phyloP scores from a whole-genome alignment of 2,329 filamentous ascomycete species.

The Clarireedia sp. region DNA sequence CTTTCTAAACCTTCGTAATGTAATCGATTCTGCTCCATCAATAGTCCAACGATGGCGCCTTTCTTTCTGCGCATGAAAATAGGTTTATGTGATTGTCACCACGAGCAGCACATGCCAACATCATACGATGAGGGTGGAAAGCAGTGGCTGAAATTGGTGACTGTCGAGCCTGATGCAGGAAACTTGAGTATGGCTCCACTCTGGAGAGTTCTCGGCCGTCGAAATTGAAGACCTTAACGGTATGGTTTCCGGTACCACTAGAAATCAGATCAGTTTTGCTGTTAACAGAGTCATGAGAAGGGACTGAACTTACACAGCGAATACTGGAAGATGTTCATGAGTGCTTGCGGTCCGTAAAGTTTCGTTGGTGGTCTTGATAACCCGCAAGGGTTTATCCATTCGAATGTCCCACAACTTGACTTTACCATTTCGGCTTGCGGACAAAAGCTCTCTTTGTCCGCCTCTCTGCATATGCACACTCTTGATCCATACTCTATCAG shows the following conservation, averaged over 20 bases:
- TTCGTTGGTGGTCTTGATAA: slow-evolving; percentile 66
- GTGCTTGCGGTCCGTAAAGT: slow-evolving; percentile 80
- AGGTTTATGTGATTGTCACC: slow-evolving; percentile 89
- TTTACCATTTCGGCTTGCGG: slow-evolving; percentile 84
- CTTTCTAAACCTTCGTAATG: not conserved
- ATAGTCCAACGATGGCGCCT: slow-evolving; percentile 3
- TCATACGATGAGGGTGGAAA: slow-evolving; percentile 91
- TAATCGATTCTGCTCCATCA: not conserved
- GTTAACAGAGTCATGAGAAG: not conserved
- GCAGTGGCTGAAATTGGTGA: slow-evolving; percentile 81
- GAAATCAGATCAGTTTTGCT: not conserved
- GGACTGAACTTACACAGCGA: slow-evolving; percentile 68
- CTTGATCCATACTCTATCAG: slow-evolving; percentile 80
- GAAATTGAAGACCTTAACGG: slow-evolving; percentile 88
- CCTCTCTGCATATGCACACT: slow-evolving; percentile 96
- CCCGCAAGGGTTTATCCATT: slow-evolving; percentile 68
- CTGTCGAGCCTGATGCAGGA: slow-evolving; percentile 71
- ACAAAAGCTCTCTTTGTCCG: slow-evolving; percentile 83
- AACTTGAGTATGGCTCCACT: slow-evolving; percentile 84
- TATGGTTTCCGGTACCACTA: slow-evolving; percentile 81
- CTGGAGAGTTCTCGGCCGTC: slow-evolving; percentile 71
- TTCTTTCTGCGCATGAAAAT: slow-evolving; percentile 57
- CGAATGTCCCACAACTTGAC: slow-evolving; percentile 95
- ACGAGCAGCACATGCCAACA: slow-evolving; percentile 78
- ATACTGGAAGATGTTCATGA: slow-evolving; percentile 93